Evolutionary conservation across 495 filamentous ascomycete genomes (phyloP).

Genomic region (Aspergillus kassunensis): DNA sequence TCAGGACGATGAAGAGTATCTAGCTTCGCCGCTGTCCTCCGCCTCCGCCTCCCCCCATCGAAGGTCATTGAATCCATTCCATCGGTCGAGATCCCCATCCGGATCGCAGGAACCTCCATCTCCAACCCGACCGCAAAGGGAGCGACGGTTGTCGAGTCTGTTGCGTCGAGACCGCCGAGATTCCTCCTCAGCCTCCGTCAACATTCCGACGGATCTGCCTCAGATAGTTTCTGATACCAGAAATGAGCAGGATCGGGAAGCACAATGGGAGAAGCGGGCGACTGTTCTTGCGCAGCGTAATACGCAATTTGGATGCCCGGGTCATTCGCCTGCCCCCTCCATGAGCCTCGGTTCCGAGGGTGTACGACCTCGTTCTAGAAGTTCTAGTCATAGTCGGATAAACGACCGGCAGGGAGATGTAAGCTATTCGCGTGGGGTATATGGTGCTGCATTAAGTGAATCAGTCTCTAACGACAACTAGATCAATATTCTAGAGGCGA

Average conservation of each 20-base stretch:
- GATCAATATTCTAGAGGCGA: slow-evolving; percentile 92
- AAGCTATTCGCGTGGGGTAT: slow-evolving; percentile 10
- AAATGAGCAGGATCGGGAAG: slow-evolving; percentile 50
- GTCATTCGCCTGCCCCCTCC: slow-evolving; percentile 19
- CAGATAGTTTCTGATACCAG: slow-evolving; percentile 53
- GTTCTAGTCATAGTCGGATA: slow-evolving; percentile 30
- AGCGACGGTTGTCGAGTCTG: slow-evolving; percentile 61
- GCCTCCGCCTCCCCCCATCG: slow-evolving; percentile 39
- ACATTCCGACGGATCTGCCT: slow-evolving; percentile 76
- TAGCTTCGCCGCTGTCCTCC: slow-evolving; percentile 17
- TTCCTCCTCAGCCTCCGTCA: slow-evolving; percentile 55
- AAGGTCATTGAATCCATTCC: slow-evolving; percentile 46
- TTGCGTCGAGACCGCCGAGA: slow-evolving; percentile 59
- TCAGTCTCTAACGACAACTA: slow-evolving; percentile 27
- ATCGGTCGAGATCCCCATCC: slow-evolving; percentile 41
- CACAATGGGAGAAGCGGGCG: slow-evolving; percentile 82
- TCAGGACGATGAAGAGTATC: slow-evolving; percentile 34
- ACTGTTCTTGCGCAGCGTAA: slow-evolving; percentile 76
- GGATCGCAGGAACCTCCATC: slow-evolving; percentile 28
- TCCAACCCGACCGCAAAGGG: slow-evolving; percentile 27
- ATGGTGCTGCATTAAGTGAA: neutral
- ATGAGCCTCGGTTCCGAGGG: slow-evolving; percentile 13
- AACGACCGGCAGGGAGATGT: slow-evolving; percentile 44
- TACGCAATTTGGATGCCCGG: slow-evolving; percentile 32
- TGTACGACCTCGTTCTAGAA: slow-evolving; percentile 24